These are phyloP conservation scores for Coemansia brasiliensis DNA, from an alignment of 192 early-diverging fungal genomes.

Conservation along the genomic window DNA sequence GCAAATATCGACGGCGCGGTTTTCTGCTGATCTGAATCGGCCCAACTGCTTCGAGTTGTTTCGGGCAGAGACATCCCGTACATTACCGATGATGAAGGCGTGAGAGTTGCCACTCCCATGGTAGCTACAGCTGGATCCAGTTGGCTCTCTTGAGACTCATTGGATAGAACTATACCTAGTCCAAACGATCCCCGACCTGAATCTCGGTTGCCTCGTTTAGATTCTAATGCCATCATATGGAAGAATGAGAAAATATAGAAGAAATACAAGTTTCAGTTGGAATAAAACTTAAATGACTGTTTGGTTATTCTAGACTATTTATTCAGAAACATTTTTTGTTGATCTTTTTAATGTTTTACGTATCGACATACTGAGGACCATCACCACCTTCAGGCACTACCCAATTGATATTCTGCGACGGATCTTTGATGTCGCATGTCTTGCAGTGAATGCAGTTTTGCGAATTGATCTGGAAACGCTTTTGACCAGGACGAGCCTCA, in stretches of 20 bases:
- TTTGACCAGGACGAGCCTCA: constrained; percentile 80
- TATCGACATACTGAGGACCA: constrained; percentile 77
- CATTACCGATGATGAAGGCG: too few relatives aligned
- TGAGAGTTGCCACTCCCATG: constrained; percentile 5
- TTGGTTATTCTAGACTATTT: neutral
- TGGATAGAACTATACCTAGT: constrained; percentile 34
- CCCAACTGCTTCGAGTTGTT: neutral
- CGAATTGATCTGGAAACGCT: constrained; percentile 95
- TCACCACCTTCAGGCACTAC: constrained; percentile 88
- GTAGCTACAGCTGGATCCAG: constrained; percentile 14
- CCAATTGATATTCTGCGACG: constrained; percentile 99
- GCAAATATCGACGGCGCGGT: constrained; percentile 25
- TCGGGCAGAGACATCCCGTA: neutral
- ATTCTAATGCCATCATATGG: neutral
- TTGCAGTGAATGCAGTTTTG: constrained; percentile 99
- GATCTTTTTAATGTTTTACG: constrained; percentile 40
- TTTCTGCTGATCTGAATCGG: neutral
- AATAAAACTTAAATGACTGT: neutral
- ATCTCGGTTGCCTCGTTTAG: neutral
- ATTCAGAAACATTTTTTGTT: neutral
- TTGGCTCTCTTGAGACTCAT: constrained; percentile 7
- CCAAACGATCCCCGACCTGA: constrained; percentile 25
- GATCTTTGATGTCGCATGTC: constrained; percentile 99
- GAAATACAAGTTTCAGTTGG: neutral
- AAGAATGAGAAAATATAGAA: neutral